Evolutionary conservation across 1,284 basidiomycete species (phyloP).

Genomic region (Mycena citricolor): DNA sequence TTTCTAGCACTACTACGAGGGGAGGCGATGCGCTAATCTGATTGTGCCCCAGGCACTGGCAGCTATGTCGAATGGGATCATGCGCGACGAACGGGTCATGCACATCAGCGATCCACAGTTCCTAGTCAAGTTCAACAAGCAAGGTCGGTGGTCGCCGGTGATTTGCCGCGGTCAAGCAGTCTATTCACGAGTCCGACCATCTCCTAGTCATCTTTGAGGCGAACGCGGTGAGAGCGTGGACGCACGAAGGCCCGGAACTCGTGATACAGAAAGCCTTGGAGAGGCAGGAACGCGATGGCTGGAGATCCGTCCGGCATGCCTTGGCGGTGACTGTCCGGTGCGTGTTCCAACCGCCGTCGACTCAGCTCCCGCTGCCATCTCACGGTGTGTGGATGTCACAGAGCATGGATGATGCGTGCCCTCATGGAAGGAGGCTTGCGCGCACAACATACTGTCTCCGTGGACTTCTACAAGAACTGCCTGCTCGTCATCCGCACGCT

Average conservation of each 20-base stretch:
- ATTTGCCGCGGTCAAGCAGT: background rate
- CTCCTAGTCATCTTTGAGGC: conserved; percentile 24
- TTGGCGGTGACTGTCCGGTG: conserved; percentile 33
- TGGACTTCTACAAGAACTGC: conserved; percentile 24
- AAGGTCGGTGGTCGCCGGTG: conserved; percentile 26
- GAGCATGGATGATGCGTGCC: conserved; percentile 31
- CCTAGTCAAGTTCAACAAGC: conserved; percentile 26
- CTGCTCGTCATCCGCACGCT: conserved; percentile 29
- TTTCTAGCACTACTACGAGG: no score
- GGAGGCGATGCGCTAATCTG: no score
- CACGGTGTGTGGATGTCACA: no score
- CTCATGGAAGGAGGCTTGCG: conserved; percentile 21
- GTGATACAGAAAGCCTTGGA: conserved; percentile 28
- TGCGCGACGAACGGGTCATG: conserved; percentile 36
- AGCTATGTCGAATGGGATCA: conserved; percentile 32
- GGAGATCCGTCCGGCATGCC: conserved; percentile 32
- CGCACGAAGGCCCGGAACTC: conserved; percentile 22
- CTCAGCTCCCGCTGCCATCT: no score
- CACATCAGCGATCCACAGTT: conserved; percentile 29
- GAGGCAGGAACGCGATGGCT: conserved; percentile 28
- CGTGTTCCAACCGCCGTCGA: no score
- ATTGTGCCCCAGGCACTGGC: conserved; percentile 30
- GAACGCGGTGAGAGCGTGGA: conserved; percentile 22
- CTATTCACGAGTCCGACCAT: no score
- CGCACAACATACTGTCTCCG: conserved; percentile 12